Evolutionary conservation across 768 basidiomycete species (phyloP), one percentile per base, ranked within the genome.

Genomic region (Cubamyces lactineus): DNA sequence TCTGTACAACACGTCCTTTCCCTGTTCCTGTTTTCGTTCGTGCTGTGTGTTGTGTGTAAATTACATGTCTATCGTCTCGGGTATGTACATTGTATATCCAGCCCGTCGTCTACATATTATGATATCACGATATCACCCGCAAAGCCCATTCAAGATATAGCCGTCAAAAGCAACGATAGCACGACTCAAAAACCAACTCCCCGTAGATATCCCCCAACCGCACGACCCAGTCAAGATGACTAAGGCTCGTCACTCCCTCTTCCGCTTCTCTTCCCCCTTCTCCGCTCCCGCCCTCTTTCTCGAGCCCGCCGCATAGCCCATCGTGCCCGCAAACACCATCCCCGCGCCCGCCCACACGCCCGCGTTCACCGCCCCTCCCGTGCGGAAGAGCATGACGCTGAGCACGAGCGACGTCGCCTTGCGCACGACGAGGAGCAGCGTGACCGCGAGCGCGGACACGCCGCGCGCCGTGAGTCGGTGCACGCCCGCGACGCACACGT

Each of bases 401-500:
- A 94, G 78, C 23, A 92, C 73, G 16, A 94, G 76, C 56, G 90
- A 92, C 30, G 83, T 79, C 13, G 91, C 92, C 71, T 94, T 94
- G 59, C 92, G 83, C 17, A 94, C 88, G 54, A 89, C 89, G 43
- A 93, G 80, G 24, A 92, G 81, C 57, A 94, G 86, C 3, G 89
- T 91, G 17, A 94, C 92, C 0, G 84, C 89, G 42, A 94, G 79
- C 11, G 88, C 81, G 52, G 83, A 85, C 6, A 92, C 88, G 47
- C 57, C 57, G 48, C 86, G 83, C 0, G 87, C 86, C 0, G 93
- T 93, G 63, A 98, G 81, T 49, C 92, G 80, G 72, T 97, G 87
- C 46, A 96, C 95, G 34, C 95, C 95, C 0, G 91, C 79, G 16
- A 90, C 87, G 74, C 95, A 98, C 8, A 96, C 62, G 4, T 94